phyloP scores from a whole-genome alignment of 1,284 basidiomycete genomes.

The Schizopora paradoxa region DNA sequence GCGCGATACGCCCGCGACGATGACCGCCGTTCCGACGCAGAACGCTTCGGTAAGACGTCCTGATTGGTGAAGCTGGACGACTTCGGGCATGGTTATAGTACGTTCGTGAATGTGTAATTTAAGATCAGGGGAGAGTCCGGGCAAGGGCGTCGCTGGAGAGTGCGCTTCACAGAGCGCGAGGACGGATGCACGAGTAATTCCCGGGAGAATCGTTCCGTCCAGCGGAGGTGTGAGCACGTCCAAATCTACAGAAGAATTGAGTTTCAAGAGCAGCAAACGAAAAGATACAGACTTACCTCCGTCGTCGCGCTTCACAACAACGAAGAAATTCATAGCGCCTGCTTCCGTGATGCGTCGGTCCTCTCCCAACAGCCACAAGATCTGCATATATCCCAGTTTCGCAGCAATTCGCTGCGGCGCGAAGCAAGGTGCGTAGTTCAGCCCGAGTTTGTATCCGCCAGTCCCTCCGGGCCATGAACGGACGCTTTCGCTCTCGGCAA shows the following conservation, averaged over 20 bases:
- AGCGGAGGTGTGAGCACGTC: constrained; percentile 72
- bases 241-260: constrained; percentile 36
- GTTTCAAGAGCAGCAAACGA: too few species aligned
- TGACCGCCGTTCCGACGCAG: constrained; percentile 67
- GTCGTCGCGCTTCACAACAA: constrained; percentile 46
- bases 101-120: constrained; percentile 55
- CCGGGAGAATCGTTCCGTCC: constrained; percentile 70
- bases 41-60: constrained; percentile 66
- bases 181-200: constrained; percentile 71
- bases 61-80: constrained; percentile 40
- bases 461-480: constrained; percentile 83
- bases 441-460: constrained; percentile 58
- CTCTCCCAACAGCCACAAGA: constrained; percentile 47
- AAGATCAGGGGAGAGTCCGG: constrained; percentile 32
- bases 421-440: constrained; percentile 71
- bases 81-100: constrained; percentile 56
- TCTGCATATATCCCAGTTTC: constrained; percentile 66
- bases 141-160: constrained; percentile 31
- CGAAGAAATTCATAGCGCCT: constrained; percentile 71
- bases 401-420: constrained; percentile 58
- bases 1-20: constrained; percentile 52
- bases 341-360: constrained; percentile 39
- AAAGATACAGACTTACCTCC: constrained; percentile 28
- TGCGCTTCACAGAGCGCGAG: constrained; percentile 54
- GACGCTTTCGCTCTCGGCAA: constrained; percentile 63